Evolutionary conservation across 139 green algal genomes (phyloP), one percentile per base, ranked within the genome.

Genomic region (Eudorina sp.): DNA sequence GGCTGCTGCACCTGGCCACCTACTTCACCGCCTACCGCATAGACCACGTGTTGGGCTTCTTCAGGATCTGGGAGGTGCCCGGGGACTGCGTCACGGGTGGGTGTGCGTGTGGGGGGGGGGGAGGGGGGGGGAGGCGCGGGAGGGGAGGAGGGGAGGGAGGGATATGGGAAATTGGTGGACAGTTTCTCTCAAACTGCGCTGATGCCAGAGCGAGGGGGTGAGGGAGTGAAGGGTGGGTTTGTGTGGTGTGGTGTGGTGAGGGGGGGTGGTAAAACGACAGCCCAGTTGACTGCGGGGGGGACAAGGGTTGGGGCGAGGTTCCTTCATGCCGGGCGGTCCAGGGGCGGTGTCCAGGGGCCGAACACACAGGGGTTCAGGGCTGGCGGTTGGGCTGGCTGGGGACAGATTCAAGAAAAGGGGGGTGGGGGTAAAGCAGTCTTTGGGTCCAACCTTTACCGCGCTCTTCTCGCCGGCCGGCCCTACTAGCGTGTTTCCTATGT

Each of bases 21-120:
- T 99, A 99, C 93, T 99, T 99, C 93, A 93, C 94, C 18, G 96
- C 96, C 0, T 98, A 99, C 88, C 94, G 98, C 43, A 98, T 99
- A 62, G 98, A 99, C 91, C 98, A 99, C 92, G 96, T 99, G 70
- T 93, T 99, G 14, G 98, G 98, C 41, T 99, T 99, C 95, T 99
- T 99, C 93, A 92, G 97, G 68, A 99, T 99, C 77, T 99, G 97
- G 97, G 97, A 99, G 94, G 94, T 99, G 34, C 95, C 95, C 0
- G 94, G 92, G 0, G 90, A 96, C 70, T 95, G 94, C 80, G 82
- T 82, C 45, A 94, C 90, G 25, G 95, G 95, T 89, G 62, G 29
- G 60, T 31, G 76, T 70, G 43, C 0, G 51, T 53, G 25, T 40
- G 34, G 34, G 7, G 14, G 34, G 34, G 48, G 29, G 74, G n/a